Base-by-base conservation (phyloP, 2,329 filamentous ascomycete genomes). In the Verticillium isaacii region DNA sequence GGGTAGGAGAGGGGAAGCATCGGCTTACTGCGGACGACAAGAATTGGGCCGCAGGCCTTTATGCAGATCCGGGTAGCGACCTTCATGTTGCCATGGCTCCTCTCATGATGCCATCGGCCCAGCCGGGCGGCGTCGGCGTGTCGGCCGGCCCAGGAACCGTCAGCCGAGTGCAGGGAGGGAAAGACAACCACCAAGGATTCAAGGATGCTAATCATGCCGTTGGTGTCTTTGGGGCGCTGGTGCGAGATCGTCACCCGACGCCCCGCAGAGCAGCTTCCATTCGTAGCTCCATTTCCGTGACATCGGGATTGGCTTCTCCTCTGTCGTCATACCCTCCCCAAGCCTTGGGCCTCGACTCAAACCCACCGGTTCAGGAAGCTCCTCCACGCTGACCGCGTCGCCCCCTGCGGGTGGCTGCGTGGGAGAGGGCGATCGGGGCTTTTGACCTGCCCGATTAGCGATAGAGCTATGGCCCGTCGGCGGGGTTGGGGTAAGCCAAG, bases 391-490 rank as follows among this genome's bases (percentile, higher is more conserved):
- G 54, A 32, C 17, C 7, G 54, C 25, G 25, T 56, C 14, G 12
- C n/a, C 14, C 25, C n/a, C 29, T 32, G 54, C 29, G 54, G 32
- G 14, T 56, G 25, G 14, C 25, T 17, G 29, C 54, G 25, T 32
- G 32, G 5, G 29, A 19, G 54, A 34, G 8, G 32, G 25, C 29
- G 32, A 56, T 32, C 54, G 25, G 14, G 54, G 32, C 45, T 39
- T 54, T 34, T 37, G 17, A 59, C 58, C 58, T 59, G 58, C 58
- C 58, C 45, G 58, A 55, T 59, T 45, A n/a, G 58, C 55, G 58
- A 54, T 59, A 58, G 57, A 58, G 37, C 57, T 58, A 14, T 19
- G 17, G 37, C 25, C 19, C 37, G 29, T 32, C 19, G 32, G 58
- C 45, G 58, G 58, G 58, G 58, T 59, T 37, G 29, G 32, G 29